A percentile compares a stretch with the other conserved stretches of the same genome.
Conservation (phyloP, 352 stramenopile species). For the Phytophthora nicotianae region DNA sequence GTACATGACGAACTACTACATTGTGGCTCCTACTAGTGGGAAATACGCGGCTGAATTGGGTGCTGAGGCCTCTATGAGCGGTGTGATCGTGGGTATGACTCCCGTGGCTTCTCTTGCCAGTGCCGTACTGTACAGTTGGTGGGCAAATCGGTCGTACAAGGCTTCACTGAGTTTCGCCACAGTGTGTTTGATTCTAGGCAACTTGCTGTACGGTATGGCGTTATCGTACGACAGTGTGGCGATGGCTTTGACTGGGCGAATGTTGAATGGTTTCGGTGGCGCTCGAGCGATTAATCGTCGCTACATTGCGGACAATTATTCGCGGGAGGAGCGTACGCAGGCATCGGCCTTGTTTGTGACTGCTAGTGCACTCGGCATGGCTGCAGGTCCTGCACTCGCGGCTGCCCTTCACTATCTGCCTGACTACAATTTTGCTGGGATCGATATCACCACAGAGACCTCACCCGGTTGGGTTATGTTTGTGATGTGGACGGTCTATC, state of each 20-base stretch:
- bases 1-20: slow-evolving; percentile 99
- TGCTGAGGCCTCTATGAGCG: slow-evolving; percentile 87
- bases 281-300: slow-evolving; percentile 91
- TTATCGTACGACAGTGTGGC: slow-evolving; percentile 79
- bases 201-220: slow-evolving; percentile 88
- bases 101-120: slow-evolving; percentile 94
- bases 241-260: slow-evolving; percentile 90
- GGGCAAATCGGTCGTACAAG: slow-evolving; percentile 92
- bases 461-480: slow-evolving; percentile 92
- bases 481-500: slow-evolving; percentile 68
- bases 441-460: slow-evolving; percentile 88
- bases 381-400: slow-evolving; percentile 84
- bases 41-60: slow-evolving; percentile 92
- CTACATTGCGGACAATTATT: slow-evolving; percentile 91
- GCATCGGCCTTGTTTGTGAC: slow-evolving; percentile 94
- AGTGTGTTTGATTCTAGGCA: slow-evolving; percentile 83
- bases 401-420: slow-evolving; percentile 75
- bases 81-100: slow-evolving; percentile 97
- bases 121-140: slow-evolving; percentile 95
- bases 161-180: slow-evolving; percentile 84
- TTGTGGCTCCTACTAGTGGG: slow-evolving; percentile 94
- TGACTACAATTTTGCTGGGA: slow-evolving; percentile 61
- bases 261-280: slow-evolving; percentile 94
- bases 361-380: slow-evolving; percentile 91
- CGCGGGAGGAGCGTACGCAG: slow-evolving; percentile 88